These are phyloP conservation scores for Rubroboletus satanas DNA, from an alignment of 768 basidiomycete genomes.

Conservation along the genomic window DNA sequence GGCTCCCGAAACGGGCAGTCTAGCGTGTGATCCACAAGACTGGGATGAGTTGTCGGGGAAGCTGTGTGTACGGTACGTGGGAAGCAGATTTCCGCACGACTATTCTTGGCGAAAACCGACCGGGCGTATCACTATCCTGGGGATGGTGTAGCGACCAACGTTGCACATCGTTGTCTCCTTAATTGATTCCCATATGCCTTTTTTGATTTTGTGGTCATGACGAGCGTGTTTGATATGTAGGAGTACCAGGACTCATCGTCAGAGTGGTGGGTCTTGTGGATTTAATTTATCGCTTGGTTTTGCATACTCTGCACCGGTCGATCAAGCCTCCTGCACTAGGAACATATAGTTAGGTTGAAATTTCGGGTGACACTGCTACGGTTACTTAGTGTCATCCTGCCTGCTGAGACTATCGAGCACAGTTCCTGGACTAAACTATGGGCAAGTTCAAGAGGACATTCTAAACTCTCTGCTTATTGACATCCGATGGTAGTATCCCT, in stretches of 20 bases:
- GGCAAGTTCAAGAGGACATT: background rate
- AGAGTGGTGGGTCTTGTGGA: background rate
- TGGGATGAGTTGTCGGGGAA: slow-evolving; percentile 31
- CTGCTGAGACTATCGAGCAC: background rate
- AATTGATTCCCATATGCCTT: background rate
- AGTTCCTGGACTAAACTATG: background rate
- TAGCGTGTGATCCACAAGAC: slow-evolving; percentile 27
- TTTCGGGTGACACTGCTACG: background rate
- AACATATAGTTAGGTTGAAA: background rate
- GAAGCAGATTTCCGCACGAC: slow-evolving; percentile 23
- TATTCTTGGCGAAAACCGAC: slow-evolving; percentile 22
- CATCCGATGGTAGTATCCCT: background rate
- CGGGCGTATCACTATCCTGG: slow-evolving; percentile 22
- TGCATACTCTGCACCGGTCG: background rate
- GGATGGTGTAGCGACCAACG: slow-evolving; percentile 19
- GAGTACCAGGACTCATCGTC: background rate
- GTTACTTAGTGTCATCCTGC: background rate
- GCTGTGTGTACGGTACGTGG: slow-evolving; percentile 24
- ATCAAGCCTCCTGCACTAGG: background rate
- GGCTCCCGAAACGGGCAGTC: background rate
- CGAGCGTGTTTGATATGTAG: background rate
- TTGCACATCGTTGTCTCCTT: background rate
- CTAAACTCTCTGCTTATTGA: background rate
- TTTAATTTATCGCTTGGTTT: background rate
- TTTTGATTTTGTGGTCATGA: background rate